phyloP scores from a whole-genome alignment of 257 asterid species.

The Capsicum baccatum region DNA sequence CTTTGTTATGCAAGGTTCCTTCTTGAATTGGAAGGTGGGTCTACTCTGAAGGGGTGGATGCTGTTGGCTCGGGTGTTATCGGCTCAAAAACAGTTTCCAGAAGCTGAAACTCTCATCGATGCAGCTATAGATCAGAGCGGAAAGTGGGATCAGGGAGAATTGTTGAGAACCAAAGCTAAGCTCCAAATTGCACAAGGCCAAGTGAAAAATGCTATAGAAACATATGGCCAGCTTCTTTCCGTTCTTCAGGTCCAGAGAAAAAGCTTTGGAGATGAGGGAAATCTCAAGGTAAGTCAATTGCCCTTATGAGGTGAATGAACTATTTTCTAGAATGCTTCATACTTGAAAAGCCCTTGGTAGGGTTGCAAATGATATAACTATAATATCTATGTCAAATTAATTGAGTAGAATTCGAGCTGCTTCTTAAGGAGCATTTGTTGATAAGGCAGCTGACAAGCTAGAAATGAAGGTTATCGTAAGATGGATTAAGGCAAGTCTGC shows the following conservation, averaged over 20 bases:
- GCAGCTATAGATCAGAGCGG: slow-evolving; percentile 82
- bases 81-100: slow-evolving; percentile 66
- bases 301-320: background rate
- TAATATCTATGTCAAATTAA: background rate
- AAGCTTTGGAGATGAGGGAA: slow-evolving; percentile 57
- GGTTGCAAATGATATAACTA: slow-evolving; percentile 9
- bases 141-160: slow-evolving; percentile 81
- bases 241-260: slow-evolving; percentile 76
- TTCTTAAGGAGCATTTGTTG: slow-evolving; percentile 1
- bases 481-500: background rate
- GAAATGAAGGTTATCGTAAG: background rate
- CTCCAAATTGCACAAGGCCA: slow-evolving; percentile 74
- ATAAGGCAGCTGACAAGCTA: slow-evolving; percentile 18
- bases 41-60: slow-evolving; percentile 68
- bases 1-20: slow-evolving; percentile 60
- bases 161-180: slow-evolving; percentile 84
- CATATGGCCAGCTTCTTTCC: slow-evolving; percentile 77
- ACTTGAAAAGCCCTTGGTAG: background rate
- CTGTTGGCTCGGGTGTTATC: slow-evolving; percentile 81
- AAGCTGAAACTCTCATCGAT: slow-evolving; percentile 65
- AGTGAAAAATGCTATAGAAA: slow-evolving; percentile 70
- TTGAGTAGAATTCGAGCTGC: background rate
- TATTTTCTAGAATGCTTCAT: background rate
- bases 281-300: slow-evolving; percentile 32
- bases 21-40: slow-evolving; percentile 73